phyloP scores from a whole-genome alignment of 768 basidiomycete genomes.

The Cyathus striatus region DNA sequence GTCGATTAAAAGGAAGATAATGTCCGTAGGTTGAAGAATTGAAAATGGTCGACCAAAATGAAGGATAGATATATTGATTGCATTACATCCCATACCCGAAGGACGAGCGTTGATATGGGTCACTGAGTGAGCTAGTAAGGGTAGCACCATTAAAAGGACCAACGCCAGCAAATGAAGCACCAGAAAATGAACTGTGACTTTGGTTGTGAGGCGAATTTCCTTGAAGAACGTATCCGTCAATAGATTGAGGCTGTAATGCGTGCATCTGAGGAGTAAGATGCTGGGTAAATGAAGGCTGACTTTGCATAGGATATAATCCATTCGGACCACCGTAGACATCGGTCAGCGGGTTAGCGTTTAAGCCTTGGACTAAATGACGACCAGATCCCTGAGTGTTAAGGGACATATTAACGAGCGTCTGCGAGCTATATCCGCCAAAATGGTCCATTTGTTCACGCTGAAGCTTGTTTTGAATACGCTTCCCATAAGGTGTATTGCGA shows the following conservation, averaged over 20 bases:
- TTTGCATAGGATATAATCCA: constrained; percentile 53
- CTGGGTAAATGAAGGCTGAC: constrained; percentile 54
- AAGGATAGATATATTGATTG: background rate
- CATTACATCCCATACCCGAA: constrained; percentile 80
- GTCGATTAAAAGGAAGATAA: constrained; percentile 30
- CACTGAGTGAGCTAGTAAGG: constrained; percentile 50
- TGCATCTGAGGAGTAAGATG: constrained; percentile 55
- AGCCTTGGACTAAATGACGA: constrained; percentile 52
- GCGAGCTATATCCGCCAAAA: constrained; percentile 56
- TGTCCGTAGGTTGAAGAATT: constrained; percentile 22
- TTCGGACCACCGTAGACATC: constrained; percentile 65
- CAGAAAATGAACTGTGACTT: constrained; percentile 52
- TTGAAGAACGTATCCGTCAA: constrained; percentile 81
- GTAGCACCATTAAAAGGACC: constrained; percentile 51
- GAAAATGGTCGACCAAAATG: background rate
- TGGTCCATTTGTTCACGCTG: constrained; percentile 88
- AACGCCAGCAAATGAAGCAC: constrained; percentile 43
- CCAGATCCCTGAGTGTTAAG: constrained; percentile 54
- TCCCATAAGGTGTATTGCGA: constrained; percentile 98
- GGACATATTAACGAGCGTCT: constrained; percentile 53
- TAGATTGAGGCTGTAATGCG: constrained; percentile 61
- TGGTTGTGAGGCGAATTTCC: constrained; percentile 64
- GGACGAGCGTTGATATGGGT: constrained; percentile 70
- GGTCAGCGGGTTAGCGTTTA: constrained; percentile 51
- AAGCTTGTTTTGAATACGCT: constrained; percentile 97